Evolutionary conservation across 1,284 basidiomycete genomes (phyloP), one percentile per base, ranked within the genome.

Genomic region (Caloboletus inedulis): DNA sequence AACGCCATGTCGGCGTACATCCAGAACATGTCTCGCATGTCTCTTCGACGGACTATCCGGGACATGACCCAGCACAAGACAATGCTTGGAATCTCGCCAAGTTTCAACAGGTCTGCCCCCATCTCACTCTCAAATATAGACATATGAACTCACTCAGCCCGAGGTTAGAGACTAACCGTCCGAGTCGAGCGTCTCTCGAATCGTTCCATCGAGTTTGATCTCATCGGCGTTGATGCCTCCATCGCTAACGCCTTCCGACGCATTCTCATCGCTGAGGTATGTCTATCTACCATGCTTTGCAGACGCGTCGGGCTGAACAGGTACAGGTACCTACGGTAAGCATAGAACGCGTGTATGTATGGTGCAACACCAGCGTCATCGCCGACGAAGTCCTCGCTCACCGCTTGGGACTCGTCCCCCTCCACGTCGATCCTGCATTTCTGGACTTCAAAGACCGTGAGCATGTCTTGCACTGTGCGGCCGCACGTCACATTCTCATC

Each of bases 351-450:
- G 92, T 94, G 8, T 99, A 94, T 70, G 80, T 97, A 3, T 98
- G 88, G 85, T 90, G 98, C 76, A 99, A 99, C 72, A 98, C 93
- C 0, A 88, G 86, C 3, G 91, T 99, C 62, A 87, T 99, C 54
- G 92, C 89, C 52, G 96, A 99, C 68, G 96, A 99, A 72, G 87
- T 99, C 1, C 78, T 99, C 14, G 82, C 93, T 2, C 94, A 98
- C 55, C 84, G 96, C 30, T 69, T 99, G 1, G 96, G 97, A 12
- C 79, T 99, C 14, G 77, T 99, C 2, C 97, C 96, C 5, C 75
- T 99, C 37, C 87, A 89, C 57, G 79, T 97, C 47, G 90, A 98
- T 68, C 95, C 97, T 0, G 74, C 81, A 8, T 59, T 81, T 7
- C 72, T 90, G 58, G 76, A 79, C 21, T 74, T 78, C 65, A 74